Percentiles rank a stretch among this genome's conserved stretches.
phyloP scores from a whole-genome alignment of 306 rosid genomes.

The Purshia tridentata region DNA sequence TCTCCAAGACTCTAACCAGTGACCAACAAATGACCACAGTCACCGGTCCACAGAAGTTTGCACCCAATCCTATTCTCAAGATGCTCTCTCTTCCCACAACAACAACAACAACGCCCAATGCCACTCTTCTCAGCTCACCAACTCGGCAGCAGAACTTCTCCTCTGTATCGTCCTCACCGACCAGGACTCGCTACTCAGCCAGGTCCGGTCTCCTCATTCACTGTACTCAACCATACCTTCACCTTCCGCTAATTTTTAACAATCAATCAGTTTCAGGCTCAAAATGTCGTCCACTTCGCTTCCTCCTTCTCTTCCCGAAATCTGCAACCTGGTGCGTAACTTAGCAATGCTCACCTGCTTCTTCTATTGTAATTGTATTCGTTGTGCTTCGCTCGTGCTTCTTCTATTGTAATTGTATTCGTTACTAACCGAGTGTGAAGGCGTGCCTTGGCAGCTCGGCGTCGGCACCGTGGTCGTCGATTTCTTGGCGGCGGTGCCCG shows the following conservation, averaged over 20 bases:
- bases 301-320: conserved; percentile 47
- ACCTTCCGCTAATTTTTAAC: not conserved
- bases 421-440: not conserved
- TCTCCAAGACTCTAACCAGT: too few relatives aligned
- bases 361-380: too few relatives aligned
- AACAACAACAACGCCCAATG: not conserved
- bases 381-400: too few relatives aligned
- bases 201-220: conserved; percentile 23
- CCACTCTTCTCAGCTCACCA: not conserved
- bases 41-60: too few relatives aligned
- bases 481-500: conserved; percentile 57
- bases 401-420: too few relatives aligned
- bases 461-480: conserved; percentile 59
- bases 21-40: too few relatives aligned
- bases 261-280: conserved; percentile 19
- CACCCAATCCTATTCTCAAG: not conserved
- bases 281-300: conserved; percentile 47
- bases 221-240: too few relatives aligned
- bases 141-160: not conserved
- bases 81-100: not conserved
- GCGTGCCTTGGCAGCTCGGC: conserved; percentile 51
- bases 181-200: not conserved
- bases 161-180: not conserved
- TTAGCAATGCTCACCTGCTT: not conserved
- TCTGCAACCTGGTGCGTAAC: conserved; percentile 54